Percentiles rank a stretch among this genome's conserved stretches.
These are phyloP conservation scores for Cercospora sp. DNA, from an alignment of 2,329 filamentous ascomycete genomes.

Conservation along the genomic window DNA sequence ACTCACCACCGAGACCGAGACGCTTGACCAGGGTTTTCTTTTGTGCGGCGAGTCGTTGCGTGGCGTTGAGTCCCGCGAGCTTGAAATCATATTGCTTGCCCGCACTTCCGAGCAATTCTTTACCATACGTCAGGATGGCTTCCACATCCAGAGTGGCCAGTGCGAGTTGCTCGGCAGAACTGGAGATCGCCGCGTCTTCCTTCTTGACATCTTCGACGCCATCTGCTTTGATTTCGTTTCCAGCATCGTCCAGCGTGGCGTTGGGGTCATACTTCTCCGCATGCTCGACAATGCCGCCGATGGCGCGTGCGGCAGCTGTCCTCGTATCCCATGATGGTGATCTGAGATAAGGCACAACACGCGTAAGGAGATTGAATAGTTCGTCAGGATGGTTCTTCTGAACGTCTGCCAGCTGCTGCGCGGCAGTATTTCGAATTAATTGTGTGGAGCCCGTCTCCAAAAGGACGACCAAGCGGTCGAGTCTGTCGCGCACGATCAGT, in stretches of 20 bases:
- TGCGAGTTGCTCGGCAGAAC: constrained; percentile 60
- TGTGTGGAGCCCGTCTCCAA: constrained; percentile 96
- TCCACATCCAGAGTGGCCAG: constrained; percentile 76
- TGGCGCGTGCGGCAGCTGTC: constrained; percentile 87
- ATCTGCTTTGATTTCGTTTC: constrained; percentile 42
- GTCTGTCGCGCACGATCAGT: constrained; percentile 32
- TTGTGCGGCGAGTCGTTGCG: constrained; percentile 77
- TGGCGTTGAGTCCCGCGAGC: constrained; percentile 77
- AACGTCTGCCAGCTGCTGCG: constrained; percentile 94
- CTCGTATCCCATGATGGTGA: constrained; percentile 98
- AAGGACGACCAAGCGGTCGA: constrained; percentile 62
- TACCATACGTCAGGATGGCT: constrained; percentile 78
- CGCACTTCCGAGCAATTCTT: constrained; percentile 77
- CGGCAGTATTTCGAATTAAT: constrained; percentile 93
- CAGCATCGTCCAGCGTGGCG: constrained; percentile 34
- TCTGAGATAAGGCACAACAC: constrained; percentile 91
- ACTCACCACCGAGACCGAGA: constrained; percentile 80
- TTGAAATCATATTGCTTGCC: constrained; percentile 82
- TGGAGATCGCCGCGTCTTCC: constrained; percentile 47
- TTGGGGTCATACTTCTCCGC: constrained; percentile 84
- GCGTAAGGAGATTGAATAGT: constrained; percentile 88
- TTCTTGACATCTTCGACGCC: constrained; percentile 55
- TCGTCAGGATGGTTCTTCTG: constrained; percentile 98
- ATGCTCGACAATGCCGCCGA: constrained; percentile 91
- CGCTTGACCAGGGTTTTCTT: constrained; percentile 84